Conservation (phyloP, 352 stramenopile genomes). For the Phytophthora europaea region DNA sequence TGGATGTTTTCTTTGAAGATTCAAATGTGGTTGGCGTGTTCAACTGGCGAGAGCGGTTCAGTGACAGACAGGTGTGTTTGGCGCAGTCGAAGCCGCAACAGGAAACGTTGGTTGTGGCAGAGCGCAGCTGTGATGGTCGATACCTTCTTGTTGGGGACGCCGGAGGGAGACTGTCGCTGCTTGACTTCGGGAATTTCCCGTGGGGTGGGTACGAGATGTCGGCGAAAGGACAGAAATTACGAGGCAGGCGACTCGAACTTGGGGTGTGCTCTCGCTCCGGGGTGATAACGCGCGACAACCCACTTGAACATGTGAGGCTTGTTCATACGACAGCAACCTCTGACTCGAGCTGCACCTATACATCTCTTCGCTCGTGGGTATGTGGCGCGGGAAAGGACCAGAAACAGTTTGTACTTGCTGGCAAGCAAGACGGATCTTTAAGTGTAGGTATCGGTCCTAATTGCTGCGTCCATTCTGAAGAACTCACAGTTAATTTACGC, state of each 20-base stretch:
- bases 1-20: conserved; percentile 44
- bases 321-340: conserved; percentile 14
- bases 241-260: conserved; percentile 43
- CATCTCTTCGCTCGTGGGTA: conserved; percentile 44
- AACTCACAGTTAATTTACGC: too few relatives aligned
- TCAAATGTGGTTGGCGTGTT: conserved; percentile 50
- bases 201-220: conserved; percentile 14
- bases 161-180: conserved; percentile 36
- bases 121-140: conserved; percentile 39
- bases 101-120: conserved; percentile 20
- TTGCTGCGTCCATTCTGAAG: neutral
- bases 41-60: conserved; percentile 68
- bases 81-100: conserved; percentile 33
- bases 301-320: conserved; percentile 49
- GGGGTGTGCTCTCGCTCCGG: conserved; percentile 43
- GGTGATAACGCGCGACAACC: conserved; percentile 41
- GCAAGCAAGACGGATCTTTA: conserved; percentile 49
- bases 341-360: conserved; percentile 17
- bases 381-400: conserved; percentile 11
- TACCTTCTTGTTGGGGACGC: conserved; percentile 45
- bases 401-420: conserved; percentile 46
- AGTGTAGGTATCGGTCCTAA: conserved; percentile 29
- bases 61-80: conserved; percentile 55
- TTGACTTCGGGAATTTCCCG: conserved; percentile 45
- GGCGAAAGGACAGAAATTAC: neutral